phyloP scores from a whole-genome alignment of 768 basidiomycete species.

The Lactarius psammicola region DNA sequence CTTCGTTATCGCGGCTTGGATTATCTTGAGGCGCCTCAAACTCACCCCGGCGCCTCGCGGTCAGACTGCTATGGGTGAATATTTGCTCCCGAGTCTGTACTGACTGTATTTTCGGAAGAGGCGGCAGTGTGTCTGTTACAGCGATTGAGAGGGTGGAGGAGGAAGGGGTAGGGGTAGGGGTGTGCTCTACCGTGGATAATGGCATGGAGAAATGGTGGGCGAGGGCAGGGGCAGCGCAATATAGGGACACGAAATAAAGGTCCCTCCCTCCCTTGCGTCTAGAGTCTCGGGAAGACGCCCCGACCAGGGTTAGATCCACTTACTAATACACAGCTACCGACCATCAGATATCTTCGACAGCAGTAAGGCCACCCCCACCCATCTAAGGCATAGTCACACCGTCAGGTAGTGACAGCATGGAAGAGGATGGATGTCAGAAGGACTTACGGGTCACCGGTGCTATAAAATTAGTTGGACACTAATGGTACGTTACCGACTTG shows the following conservation, averaged over 20 bases:
- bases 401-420: neutral
- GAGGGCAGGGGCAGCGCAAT: neutral
- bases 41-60: neutral
- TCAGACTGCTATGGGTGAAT: slow-evolving; percentile 15
- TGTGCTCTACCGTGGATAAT: neutral
- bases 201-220: neutral
- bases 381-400: neutral
- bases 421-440: neutral
- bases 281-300: neutral
- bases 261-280: slow-evolving; percentile 7
- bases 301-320: slow-evolving; percentile 11
- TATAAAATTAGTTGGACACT: neutral
- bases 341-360: neutral
- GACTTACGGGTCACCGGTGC: neutral
- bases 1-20: slow-evolving; percentile 6
- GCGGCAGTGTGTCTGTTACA: neutral
- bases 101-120: slow-evolving; percentile 12
- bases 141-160: neutral
- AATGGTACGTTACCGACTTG: neutral
- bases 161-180: neutral
- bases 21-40: neutral
- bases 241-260: neutral
- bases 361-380: neutral
- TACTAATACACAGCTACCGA: neutral
- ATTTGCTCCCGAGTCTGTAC: neutral